Evolutionary conservation across 768 basidiomycete genomes (phyloP).

Genomic region (Russula dissimulans): DNA sequence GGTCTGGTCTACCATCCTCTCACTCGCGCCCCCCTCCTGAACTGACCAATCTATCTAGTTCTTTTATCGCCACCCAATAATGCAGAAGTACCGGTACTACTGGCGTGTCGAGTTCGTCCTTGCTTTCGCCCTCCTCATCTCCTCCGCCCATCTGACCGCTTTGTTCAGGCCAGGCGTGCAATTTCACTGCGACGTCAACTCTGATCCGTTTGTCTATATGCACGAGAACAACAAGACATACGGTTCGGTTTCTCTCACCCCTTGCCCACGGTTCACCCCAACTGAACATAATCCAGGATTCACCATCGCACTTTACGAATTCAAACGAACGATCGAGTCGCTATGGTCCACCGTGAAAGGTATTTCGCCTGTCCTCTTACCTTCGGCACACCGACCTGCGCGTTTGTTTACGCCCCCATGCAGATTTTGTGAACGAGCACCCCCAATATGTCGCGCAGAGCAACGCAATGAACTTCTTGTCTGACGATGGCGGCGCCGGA

Average conservation of each 20-base stretch:
- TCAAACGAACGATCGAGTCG: constrained; percentile 69
- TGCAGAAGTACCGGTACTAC: constrained; percentile 74
- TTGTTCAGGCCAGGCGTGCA: constrained; percentile 57
- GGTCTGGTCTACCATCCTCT: constrained; percentile 22
- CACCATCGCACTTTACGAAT: constrained; percentile 72
- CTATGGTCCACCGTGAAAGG: constrained; percentile 72
- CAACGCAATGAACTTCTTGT: constrained; percentile 67
- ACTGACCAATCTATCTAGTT: constrained; percentile 35
- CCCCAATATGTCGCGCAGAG: constrained; percentile 51
- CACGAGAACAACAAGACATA: constrained; percentile 74
- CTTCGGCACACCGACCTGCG: constrained; percentile 16
- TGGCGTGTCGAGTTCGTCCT: constrained; percentile 77
- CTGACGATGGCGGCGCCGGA: constrained; percentile 57
- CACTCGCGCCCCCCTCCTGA: not conserved
- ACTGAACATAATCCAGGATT: constrained; percentile 40
- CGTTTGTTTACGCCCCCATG: not conserved
- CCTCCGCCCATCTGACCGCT: not conserved
- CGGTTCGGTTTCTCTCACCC: constrained; percentile 33
- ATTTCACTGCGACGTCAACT: constrained; percentile 69
- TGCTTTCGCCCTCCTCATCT: not conserved
- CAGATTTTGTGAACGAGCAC: constrained; percentile 59
- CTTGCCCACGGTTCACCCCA: not conserved
- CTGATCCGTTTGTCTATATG: constrained; percentile 67
- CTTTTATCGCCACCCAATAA: constrained; percentile 74
- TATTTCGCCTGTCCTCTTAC: constrained; percentile 19